Evolutionary conservation across 768 basidiomycete genomes (phyloP).

Genomic region (Sarcodon sp.): DNA sequence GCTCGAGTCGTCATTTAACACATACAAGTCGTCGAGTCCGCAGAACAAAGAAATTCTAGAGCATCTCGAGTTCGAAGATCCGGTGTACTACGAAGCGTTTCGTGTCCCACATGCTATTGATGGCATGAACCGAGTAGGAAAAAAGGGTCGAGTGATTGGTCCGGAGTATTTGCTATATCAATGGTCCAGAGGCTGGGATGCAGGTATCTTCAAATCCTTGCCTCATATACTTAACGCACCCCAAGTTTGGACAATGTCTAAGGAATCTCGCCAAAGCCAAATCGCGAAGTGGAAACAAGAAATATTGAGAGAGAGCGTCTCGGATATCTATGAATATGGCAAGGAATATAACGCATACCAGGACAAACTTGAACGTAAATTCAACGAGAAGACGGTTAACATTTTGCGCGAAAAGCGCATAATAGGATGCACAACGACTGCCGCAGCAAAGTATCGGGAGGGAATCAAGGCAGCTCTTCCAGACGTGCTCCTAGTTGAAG

Average conservation of each 20-base stretch:
- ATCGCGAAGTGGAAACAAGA: slow-evolving; percentile 20
- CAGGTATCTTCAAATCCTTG: slow-evolving; percentile 25
- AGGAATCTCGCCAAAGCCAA: slow-evolving; percentile 13
- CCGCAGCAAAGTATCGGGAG: slow-evolving; percentile 44
- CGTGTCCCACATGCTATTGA: slow-evolving; percentile 23
- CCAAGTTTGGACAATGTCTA: slow-evolving; percentile 25
- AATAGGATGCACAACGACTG: slow-evolving; percentile 60
- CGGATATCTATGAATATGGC: slow-evolving; percentile 17
- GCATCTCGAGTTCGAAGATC: slow-evolving; percentile 39
- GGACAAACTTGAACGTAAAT: slow-evolving; percentile 22
- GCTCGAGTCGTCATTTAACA: slow-evolving; percentile 18
- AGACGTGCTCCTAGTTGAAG: slow-evolving; percentile 50
- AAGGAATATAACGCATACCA: slow-evolving; percentile 28
- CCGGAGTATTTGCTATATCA: slow-evolving; percentile 28
- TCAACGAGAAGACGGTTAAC: slow-evolving; percentile 17
- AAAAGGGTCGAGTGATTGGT: slow-evolving; percentile 20
- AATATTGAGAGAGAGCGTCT: slow-evolving; percentile 21
- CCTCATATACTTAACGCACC: slow-evolving; percentile 11
- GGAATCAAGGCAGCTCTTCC: slow-evolving; percentile 32
- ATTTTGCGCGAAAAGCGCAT: slow-evolving; percentile 35
- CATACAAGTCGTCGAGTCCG: slow-evolving; percentile 13
- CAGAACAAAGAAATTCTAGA: slow-evolving; percentile 21
- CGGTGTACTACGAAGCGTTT: slow-evolving; percentile 33
- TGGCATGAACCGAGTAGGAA: slow-evolving; percentile 33
- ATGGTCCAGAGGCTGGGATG: slow-evolving; percentile 33